Evolutionary conservation across 2,329 filamentous ascomycete species (phyloP).

Genomic region (Colletotrichum sp.): DNA sequence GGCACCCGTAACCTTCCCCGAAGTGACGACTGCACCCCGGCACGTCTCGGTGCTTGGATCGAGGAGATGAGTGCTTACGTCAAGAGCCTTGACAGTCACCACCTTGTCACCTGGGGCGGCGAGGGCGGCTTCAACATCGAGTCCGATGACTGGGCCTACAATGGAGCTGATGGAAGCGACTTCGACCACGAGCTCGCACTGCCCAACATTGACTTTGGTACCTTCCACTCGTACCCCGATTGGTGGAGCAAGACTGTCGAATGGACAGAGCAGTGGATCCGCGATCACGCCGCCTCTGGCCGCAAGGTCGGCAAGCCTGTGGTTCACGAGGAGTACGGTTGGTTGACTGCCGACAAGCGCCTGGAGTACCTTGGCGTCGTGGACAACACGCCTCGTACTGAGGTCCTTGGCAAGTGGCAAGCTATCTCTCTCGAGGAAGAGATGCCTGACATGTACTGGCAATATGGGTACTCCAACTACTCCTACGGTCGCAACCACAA

Average conservation of each 20-base stretch:
- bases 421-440: constrained; percentile 49
- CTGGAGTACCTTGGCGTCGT: constrained; percentile 49
- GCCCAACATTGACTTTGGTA: constrained; percentile 56
- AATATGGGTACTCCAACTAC: constrained; percentile 55
- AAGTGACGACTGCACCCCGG: constrained; percentile 43
- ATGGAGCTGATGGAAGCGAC: constrained; percentile 55
- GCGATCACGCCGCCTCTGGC: constrained; percentile 53
- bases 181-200: constrained; percentile 56
- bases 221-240: constrained; percentile 62
- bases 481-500: constrained; percentile 60
- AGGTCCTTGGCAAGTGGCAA: constrained; percentile 56
- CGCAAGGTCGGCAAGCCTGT: constrained; percentile 54
- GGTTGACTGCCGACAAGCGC: constrained; percentile 54
- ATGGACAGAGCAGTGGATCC: constrained; percentile 61
- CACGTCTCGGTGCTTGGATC: constrained; percentile 52
- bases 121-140: constrained; percentile 62
- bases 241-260: constrained; percentile 57
- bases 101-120: constrained; percentile 61
- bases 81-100: constrained; percentile 55
- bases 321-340: constrained; percentile 61
- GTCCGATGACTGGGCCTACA: constrained; percentile 50
- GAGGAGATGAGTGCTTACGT: constrained; percentile 60
- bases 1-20: constrained; percentile 48
- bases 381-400: constrained; percentile 45
- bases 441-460: constrained; percentile 62